These are phyloP conservation scores for Parastagonospora avenae DNA, from an alignment of 2,329 filamentous ascomycete genomes.

Conservation along the genomic window DNA sequence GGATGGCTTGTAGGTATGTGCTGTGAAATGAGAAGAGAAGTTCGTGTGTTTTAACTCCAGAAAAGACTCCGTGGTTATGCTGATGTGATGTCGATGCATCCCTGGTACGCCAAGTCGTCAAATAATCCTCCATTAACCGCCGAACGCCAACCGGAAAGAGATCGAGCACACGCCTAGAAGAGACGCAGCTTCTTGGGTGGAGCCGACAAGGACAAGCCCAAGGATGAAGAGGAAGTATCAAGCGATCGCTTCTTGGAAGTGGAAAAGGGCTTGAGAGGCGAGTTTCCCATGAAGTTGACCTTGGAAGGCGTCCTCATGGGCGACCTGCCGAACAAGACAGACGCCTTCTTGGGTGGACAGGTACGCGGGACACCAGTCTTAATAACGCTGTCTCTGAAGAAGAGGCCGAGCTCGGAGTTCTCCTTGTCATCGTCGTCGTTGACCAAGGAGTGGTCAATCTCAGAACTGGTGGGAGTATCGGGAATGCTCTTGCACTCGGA, in stretches of 20 bases:
- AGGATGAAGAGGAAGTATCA: constrained; percentile 17
- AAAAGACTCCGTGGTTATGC: not conserved
- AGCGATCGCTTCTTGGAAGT: constrained; percentile 28
- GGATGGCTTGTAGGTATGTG: not conserved
- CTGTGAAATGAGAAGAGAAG: not conserved
- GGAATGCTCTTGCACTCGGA: constrained; percentile 29
- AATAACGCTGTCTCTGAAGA: constrained; percentile 48
- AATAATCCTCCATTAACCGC: not conserved
- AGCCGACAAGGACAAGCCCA: constrained; percentile 21
- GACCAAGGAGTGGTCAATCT: constrained; percentile 35
- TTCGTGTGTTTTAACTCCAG: not conserved
- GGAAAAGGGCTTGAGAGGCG: constrained; percentile 28
- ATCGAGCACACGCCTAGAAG: constrained; percentile 13
- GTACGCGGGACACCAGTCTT: constrained; percentile 50
- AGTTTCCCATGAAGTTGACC: constrained; percentile 41
- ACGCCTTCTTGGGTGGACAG: constrained; percentile 30
- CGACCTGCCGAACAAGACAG: constrained; percentile 41
- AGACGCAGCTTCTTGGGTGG: constrained; percentile 35
- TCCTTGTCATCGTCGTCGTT: constrained; percentile 31
- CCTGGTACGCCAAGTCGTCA: not conserved
- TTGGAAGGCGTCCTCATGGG: constrained; percentile 61
- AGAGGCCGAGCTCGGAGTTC: constrained; percentile 44
- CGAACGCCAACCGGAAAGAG: not conserved
- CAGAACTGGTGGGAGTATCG: constrained; percentile 32
- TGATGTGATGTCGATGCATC: too few relatives aligned